Evolutionary conservation across 2,329 filamentous ascomycete species (phyloP), one percentile per base, ranked within the genome.

Genomic region (Pseudogymnoascus sp.): DNA sequence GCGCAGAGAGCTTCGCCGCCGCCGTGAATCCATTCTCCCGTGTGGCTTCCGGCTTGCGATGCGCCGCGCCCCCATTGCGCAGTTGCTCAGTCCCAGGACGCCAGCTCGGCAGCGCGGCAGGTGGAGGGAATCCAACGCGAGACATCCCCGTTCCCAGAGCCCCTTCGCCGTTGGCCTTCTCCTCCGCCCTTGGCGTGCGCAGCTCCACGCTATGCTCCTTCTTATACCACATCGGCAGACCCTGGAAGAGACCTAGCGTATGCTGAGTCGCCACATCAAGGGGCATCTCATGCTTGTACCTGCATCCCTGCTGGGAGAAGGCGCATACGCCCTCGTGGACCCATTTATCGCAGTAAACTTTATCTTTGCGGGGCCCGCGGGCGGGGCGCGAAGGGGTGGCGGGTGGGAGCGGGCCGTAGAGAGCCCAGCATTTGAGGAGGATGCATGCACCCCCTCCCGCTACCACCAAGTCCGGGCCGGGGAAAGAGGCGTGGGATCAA

Each of bases 211-310:
- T 48, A 48, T 81, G 79, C 33, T 77, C 74, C 70, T 81, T 82
- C 72, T 78, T 82, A 78, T 79, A 87, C 84, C 84, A 87, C 13
- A 73, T 70, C 0, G 84, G 84, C n/a, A 82, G 74, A 0, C 84
- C 84, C 64, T 86, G 81, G 66, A 84, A 85, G 1, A 96, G 81
- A 0, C 92, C 92, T 2, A 96, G 79, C 5, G 81, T 78, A 45
- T 82, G 76, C 67, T 95, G 83, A 0, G 85, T 89, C 0, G 79
- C 76, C 59, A 79, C 79, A 66, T 92, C 85, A 27, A 77, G 74
- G 0, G 92, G 92, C 88, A 96, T 96, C 72, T 94, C 89, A 72
- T 96, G 92, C 76, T 92, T 93, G 78, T 86, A 96, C 66, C 87
- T 85, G 77, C 92, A 96, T 0, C 92, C 92, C 70, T 92, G 87